A percentile compares a stretch with the other conserved stretches of the same genome.
Evolutionary conservation across 2,329 filamentous ascomycete species (phyloP).

Genomic region (Mollisia scopiformis): DNA sequence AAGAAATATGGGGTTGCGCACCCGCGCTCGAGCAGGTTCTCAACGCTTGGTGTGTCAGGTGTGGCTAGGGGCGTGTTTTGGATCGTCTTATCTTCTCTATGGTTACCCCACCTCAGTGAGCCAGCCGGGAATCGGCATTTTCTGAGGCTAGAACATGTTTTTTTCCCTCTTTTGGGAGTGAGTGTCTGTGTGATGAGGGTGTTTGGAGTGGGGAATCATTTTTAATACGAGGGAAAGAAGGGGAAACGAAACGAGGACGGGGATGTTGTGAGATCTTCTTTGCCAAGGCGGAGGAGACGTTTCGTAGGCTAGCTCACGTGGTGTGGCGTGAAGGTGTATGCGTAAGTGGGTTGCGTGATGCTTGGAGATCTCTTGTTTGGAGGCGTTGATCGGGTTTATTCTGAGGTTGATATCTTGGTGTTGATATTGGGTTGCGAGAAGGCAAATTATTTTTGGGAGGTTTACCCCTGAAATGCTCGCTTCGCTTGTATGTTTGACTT

Average conservation of each 20-base stretch:
- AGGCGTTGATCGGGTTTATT: neutral
- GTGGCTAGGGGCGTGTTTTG: neutral
- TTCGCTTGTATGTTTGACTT: neutral
- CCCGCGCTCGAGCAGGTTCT: neutral
- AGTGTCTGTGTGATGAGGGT: neutral
- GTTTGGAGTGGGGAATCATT: neutral
- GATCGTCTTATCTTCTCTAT: neutral
- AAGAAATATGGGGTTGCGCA: neutral
- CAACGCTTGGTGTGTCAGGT: neutral
- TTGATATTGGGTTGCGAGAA: neutral
- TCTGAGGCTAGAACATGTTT: neutral
- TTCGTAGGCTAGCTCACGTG: neutral
- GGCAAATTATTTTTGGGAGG: no score
- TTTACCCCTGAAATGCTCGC: neutral
- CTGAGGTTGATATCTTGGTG: neutral
- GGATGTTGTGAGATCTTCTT: neutral
- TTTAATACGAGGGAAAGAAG: neutral
- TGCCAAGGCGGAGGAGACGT: neutral
- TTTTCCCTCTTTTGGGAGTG: neutral
- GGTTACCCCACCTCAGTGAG: neutral
- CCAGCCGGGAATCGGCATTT: neutral
- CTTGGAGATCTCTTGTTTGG: neutral
- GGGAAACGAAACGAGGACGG: slow-evolving; percentile 1
- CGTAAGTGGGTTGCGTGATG: neutral
- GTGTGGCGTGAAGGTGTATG: neutral